Conservation (phyloP, 441 rosid species). For the Adansonia gregorii region DNA sequence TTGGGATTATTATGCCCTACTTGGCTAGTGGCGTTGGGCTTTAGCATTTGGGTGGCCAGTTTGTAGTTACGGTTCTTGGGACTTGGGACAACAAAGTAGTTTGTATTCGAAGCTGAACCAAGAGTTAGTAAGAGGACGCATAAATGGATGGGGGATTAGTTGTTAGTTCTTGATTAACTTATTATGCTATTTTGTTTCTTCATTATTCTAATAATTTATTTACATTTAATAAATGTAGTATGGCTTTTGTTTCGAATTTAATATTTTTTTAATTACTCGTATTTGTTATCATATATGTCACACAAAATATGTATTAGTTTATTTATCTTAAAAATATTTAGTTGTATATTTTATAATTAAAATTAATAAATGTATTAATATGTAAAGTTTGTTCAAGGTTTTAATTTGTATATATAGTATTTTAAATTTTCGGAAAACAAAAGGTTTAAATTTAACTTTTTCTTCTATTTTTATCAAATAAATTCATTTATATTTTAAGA, state of each 20-base stretch:
- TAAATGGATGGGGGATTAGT: background rate
- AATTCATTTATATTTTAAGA: too few species aligned
- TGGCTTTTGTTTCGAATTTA: background rate
- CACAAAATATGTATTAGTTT: too few species aligned
- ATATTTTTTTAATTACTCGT: background rate
- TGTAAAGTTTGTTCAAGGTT: too few species aligned
- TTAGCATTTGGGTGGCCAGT: background rate
- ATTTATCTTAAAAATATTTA: too few species aligned
- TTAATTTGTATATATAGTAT: too few species aligned
- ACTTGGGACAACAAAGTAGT: background rate
- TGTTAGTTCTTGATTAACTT: background rate
- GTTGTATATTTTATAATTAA: too few species aligned
- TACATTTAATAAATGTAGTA: background rate
- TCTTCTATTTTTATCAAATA: too few species aligned
- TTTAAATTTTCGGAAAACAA: too few species aligned
- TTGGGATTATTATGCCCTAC: slow-evolving; percentile 21
- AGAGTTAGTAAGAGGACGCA: background rate
- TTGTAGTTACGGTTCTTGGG: background rate
- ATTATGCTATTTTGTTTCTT: background rate
- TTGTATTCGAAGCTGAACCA: background rate
- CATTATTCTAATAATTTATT: background rate
- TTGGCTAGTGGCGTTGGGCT: background rate
- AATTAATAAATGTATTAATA: too few species aligned
- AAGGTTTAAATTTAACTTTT: too few species aligned
- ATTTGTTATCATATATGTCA: too few species aligned